Conservation (phyloP, 2,329 filamentous ascomycete species). For the Stylonectria norvegica region DNA sequence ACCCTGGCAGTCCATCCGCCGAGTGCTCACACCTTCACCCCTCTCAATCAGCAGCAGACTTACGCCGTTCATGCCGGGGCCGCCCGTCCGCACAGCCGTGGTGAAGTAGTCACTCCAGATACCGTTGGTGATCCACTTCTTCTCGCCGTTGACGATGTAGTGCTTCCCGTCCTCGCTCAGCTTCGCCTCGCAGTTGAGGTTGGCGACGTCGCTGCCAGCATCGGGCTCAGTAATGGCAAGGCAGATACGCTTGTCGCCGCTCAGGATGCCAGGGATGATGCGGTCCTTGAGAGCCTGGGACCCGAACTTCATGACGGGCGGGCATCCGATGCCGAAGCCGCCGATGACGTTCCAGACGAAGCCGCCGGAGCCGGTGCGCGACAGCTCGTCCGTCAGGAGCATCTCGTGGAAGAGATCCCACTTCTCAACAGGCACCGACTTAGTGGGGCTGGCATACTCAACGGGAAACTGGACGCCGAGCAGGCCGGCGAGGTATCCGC, state of each 20-base stretch:
- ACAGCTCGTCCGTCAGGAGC: slow-evolving; percentile 91
- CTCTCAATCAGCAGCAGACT: slow-evolving; percentile 91
- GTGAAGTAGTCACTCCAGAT: slow-evolving; percentile 98
- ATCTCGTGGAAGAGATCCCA: slow-evolving; percentile 99
- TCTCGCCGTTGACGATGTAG: slow-evolving; percentile 99
- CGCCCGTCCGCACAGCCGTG: slow-evolving; percentile 87
- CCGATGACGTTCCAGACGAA: slow-evolving; percentile 97
- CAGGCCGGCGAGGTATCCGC: slow-evolving; percentile 89
- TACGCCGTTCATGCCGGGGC: slow-evolving; percentile 87
- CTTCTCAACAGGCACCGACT: slow-evolving; percentile 77
- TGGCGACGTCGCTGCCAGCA: slow-evolving; percentile 91
- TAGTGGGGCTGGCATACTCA: slow-evolving; percentile 67
- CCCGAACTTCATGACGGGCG: slow-evolving; percentile 88
- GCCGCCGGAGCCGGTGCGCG: slow-evolving; percentile 81
- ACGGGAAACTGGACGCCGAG: slow-evolving; percentile 79
- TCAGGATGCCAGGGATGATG: slow-evolving; percentile 82
- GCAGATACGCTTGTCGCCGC: slow-evolving; percentile 95
- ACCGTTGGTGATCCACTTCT: slow-evolving; percentile 99
- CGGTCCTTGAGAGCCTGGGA: slow-evolving; percentile 80
- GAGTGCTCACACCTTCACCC: slow-evolving; percentile 80
- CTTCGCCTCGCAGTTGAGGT: slow-evolving; percentile 93
- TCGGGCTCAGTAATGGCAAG: slow-evolving; percentile 96
- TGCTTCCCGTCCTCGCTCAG: slow-evolving; percentile 93
- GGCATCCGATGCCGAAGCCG: slow-evolving; percentile 93
- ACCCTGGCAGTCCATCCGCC: slow-evolving; percentile 97